Evolutionary conservation across 495 filamentous ascomycete species (phyloP).

Genomic region (Venustampulla echinocandica): DNA sequence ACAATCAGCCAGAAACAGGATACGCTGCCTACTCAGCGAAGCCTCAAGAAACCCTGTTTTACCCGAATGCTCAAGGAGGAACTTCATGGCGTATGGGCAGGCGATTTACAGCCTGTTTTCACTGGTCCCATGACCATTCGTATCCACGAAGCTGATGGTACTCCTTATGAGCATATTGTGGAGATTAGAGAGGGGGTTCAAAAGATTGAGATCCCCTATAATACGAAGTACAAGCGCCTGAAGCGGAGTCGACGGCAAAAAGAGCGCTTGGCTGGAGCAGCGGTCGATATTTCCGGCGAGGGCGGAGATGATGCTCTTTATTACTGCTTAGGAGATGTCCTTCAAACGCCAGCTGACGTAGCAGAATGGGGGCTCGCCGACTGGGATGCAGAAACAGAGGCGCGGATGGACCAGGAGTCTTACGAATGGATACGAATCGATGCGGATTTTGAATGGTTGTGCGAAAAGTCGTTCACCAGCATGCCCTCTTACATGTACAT

Average conservation of each 20-base stretch:
- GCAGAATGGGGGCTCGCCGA: constrained; percentile 76
- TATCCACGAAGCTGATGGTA: constrained; percentile 97
- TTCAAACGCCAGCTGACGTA: constrained; percentile 73
- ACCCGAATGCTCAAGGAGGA: constrained; percentile 77
- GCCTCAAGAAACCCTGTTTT: constrained; percentile 54
- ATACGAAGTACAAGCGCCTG: constrained; percentile 96
- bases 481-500: constrained; percentile 96
- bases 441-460: constrained; percentile 97
- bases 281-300: constrained; percentile 54
- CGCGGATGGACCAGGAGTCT: constrained; percentile 85
- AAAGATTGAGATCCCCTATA: constrained; percentile 91
- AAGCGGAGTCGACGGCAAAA: constrained; percentile 86
- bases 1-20: constrained; percentile 73
- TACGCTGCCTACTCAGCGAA: constrained; percentile 18
- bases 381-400: constrained; percentile 80
- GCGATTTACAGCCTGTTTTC: constrained; percentile 65
- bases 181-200: constrained; percentile 80
- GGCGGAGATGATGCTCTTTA: constrained; percentile 74
- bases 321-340: constrained; percentile 87
- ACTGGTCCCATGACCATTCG: constrained; percentile 94
- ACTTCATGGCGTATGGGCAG: constrained; percentile 57
- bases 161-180: constrained; percentile 96
- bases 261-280: constrained; percentile 59
- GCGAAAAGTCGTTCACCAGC: constrained; percentile 57
- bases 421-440: constrained; percentile 99